These are phyloP conservation scores for Biscogniauxia mediterranea DNA, from an alignment of 2,329 filamentous ascomycete genomes.

Conservation along the genomic window DNA sequence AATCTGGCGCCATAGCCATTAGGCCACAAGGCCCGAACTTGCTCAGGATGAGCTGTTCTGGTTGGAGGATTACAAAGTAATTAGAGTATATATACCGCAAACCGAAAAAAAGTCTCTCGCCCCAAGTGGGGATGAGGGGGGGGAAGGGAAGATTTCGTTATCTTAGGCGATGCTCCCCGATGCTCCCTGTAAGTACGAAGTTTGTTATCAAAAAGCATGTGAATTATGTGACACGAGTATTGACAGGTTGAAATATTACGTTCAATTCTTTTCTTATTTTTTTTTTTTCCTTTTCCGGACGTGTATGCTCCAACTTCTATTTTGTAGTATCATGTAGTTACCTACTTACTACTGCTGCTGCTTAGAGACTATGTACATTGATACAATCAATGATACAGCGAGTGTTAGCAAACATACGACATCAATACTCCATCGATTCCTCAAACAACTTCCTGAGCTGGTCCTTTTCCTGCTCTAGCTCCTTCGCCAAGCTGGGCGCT, in stretches of 20 bases:
- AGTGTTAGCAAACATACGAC: no score
- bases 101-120: background rate
- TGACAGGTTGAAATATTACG: no score
- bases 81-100: background rate
- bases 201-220: no score
- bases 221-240: no score
- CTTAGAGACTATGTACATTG: background rate
- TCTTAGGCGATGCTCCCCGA: background rate
- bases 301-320: no score
- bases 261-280: no score
- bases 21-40: constrained; percentile 2
- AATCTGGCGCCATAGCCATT: constrained; percentile 7
- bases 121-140: background rate
- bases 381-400: background rate
- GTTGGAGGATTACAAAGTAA: background rate
- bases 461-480: constrained; percentile 68
- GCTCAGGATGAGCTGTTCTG: background rate
- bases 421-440: constrained; percentile 45
- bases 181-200: no score
- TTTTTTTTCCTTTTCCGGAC: no score
- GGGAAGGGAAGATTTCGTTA: background rate
- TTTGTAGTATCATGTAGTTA: no score
- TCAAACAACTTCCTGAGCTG: constrained; percentile 71
- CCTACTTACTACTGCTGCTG: no score
- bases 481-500: constrained; percentile 74